These are phyloP conservation scores for Circinella umbellata DNA, from an alignment of 371 early-diverging fungal species.

Conservation along the genomic window DNA sequence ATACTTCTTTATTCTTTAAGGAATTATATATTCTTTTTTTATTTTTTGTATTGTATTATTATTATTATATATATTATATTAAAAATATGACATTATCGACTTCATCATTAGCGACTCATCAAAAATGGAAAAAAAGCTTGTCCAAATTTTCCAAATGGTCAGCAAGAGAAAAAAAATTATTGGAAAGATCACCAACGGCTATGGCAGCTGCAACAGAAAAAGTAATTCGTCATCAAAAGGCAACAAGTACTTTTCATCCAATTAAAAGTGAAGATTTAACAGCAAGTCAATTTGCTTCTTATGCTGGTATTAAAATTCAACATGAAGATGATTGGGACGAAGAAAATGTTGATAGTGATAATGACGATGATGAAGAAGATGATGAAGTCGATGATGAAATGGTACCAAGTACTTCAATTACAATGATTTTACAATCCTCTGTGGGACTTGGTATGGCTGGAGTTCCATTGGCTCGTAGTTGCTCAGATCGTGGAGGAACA, in stretches of 20 bases:
- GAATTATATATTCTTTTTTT: too few relatives aligned
- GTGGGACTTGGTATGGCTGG: not conserved
- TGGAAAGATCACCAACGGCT: slow-evolving; percentile 15
- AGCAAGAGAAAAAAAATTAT: slow-evolving; percentile 7
- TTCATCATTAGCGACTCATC: slow-evolving; percentile 5
- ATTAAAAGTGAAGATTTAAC: slow-evolving; percentile 40
- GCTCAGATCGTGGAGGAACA: slow-evolving; percentile 11
- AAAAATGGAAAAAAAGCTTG: slow-evolving; percentile 17
- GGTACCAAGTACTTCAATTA: slow-evolving; percentile 6
- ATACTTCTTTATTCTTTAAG: not conserved
- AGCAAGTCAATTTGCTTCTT: slow-evolving; percentile 50
- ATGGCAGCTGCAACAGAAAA: slow-evolving; percentile 49
- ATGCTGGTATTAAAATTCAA: slow-evolving; percentile 45
- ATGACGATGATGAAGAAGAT: slow-evolving; percentile 17
- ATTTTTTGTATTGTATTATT: slow-evolving; percentile 4
- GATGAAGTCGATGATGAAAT: slow-evolving; percentile 21
- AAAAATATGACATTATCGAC: slow-evolving; percentile 9
- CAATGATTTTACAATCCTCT: not conserved
- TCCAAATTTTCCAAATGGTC: slow-evolving; percentile 19
- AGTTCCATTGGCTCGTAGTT: slow-evolving; percentile 19
- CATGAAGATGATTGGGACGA: slow-evolving; percentile 15
- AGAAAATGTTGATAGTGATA: slow-evolving; percentile 19
- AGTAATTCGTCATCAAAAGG: slow-evolving; percentile 29
- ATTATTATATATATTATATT: too few relatives aligned
- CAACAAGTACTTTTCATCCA: not conserved